Evolutionary conservation across 2,329 filamentous ascomycete genomes (phyloP), one percentile per base, ranked within the genome.

Genomic region (Xylaria sp.): DNA sequence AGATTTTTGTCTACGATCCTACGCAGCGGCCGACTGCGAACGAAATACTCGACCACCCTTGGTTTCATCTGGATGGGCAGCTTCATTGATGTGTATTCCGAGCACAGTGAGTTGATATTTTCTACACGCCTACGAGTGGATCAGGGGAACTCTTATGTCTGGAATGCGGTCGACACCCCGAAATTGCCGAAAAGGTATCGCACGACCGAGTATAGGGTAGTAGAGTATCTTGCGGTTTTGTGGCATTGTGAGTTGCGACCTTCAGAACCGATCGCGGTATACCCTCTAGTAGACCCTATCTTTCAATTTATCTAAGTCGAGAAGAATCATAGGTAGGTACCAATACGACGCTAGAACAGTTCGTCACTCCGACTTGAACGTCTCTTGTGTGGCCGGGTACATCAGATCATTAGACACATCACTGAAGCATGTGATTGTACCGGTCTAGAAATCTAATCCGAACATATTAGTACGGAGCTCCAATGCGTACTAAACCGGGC

Each of bases 1-100:
- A 34, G 14, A 50, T 32, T 27, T 53, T 53, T 53, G 27, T 53
- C 24, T 53, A 53, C 27, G 27, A 53, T n/a, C 27, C 50, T n/a
- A n/a, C 14, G 14, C 11, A n/a, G 24, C 14, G 50, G 24, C 8
- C 14, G 7, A 53, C 50, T 53, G 27, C 27, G 5, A 32, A n/a
- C 5, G 50, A 53, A 32, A 53, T 34, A n/a, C 27, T 53, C 6
- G 11, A 53, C 12, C 27, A 32, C 24, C 17, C 27, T 17, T 53
- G 27, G 50, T 53, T 53, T 34, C 50, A 53, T 34, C 7, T 51
- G 7, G 21, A 30, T 51, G 24, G 48, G n/a, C 48, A 51, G 21
- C 48, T 51, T 51, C 19, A 51, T 27, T 51, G 21, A 21, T 24
- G 42, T 7, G 17, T n/a, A n/a, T n/a, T n/a, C 39, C 39, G 14